Evolutionary conservation across 1,284 basidiomycete species (phyloP).

Genomic region (Singerocomus inundabilis): DNA sequence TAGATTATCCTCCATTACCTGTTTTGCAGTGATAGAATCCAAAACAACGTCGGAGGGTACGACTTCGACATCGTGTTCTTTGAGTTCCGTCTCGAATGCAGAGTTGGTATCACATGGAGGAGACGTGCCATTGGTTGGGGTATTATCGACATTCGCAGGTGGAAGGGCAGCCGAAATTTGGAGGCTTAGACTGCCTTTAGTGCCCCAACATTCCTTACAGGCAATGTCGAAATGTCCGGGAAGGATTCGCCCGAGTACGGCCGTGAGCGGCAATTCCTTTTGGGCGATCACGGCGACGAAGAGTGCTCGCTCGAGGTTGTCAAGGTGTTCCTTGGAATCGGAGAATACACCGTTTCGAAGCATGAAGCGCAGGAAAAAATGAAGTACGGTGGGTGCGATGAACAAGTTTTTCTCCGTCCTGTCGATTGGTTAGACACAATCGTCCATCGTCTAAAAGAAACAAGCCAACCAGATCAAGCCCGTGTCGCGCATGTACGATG

Average conservation of each 20-base stretch:
- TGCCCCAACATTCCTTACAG: slow-evolving; percentile 40
- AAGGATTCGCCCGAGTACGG: slow-evolving; percentile 37
- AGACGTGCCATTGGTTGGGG: neutral
- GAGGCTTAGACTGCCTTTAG: slow-evolving; percentile 17
- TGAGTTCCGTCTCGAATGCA: slow-evolving; percentile 29
- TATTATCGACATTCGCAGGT: neutral
- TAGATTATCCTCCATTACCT: slow-evolving; percentile 32
- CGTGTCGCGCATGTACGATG: slow-evolving; percentile 45
- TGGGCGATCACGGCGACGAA: slow-evolving; percentile 38
- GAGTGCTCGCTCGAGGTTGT: slow-evolving; percentile 34
- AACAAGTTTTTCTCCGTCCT: slow-evolving; percentile 32
- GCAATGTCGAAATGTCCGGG: slow-evolving; percentile 42
- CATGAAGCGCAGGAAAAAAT: slow-evolving; percentile 49
- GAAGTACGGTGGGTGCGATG: slow-evolving; percentile 44
- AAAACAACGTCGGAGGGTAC: slow-evolving; percentile 28
- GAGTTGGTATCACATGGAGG: slow-evolving; percentile 1
- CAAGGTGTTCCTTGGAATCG: slow-evolving; percentile 23
- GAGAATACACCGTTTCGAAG: slow-evolving; percentile 42
- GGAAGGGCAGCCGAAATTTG: slow-evolving; percentile 16
- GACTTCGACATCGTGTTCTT: slow-evolving; percentile 22
- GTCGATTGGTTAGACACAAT: slow-evolving; percentile 2
- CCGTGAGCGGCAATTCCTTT: slow-evolving; percentile 45
- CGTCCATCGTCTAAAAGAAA: neutral
- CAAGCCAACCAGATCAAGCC: slow-evolving; percentile 45
- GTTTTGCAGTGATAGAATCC: slow-evolving; percentile 32